A percentile compares a stretch with the other conserved stretches of the same genome.
phyloP scores from a whole-genome alignment of 345 rosid species.

The Aethionema arabicum region DNA sequence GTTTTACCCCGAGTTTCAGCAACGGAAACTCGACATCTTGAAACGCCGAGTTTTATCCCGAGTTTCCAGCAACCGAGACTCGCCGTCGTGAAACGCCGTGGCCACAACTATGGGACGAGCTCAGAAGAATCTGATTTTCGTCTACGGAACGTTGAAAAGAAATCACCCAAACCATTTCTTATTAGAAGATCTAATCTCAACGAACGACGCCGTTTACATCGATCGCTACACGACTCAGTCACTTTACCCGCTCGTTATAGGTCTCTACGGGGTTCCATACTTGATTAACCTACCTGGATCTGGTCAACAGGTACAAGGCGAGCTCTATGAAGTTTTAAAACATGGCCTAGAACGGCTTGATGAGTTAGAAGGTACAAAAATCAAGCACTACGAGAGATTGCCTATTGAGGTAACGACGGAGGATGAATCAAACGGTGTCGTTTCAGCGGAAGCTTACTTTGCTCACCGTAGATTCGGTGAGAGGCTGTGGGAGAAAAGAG shows the following conservation, averaged over 20 bases:
- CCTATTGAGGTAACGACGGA: constrained; percentile 37
- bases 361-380: constrained; percentile 56
- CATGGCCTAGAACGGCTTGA: constrained; percentile 53
- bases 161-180: constrained; percentile 51
- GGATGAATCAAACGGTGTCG: constrained; percentile 19
- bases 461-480: constrained; percentile 59
- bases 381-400: constrained; percentile 73
- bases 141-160: constrained; percentile 68
- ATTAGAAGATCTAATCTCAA: constrained; percentile 42
- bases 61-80: too few species aligned
- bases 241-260: constrained; percentile 62
- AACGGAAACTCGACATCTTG: too few species aligned
- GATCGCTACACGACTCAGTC: constrained; percentile 47
- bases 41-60: too few species aligned
- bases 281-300: constrained; percentile 54
- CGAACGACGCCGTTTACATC: constrained; percentile 46
- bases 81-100: not conserved
- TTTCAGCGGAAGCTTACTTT: constrained; percentile 62
- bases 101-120: constrained; percentile 24
- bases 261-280: constrained; percentile 71
- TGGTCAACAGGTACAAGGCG: constrained; percentile 59
- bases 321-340: constrained; percentile 60
- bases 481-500: constrained; percentile 57
- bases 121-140: constrained; percentile 42
- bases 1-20: constrained; percentile 3